Evolutionary conservation across 2,329 filamentous ascomycete species (phyloP).

Genomic region (Colletotrichum sp.): DNA sequence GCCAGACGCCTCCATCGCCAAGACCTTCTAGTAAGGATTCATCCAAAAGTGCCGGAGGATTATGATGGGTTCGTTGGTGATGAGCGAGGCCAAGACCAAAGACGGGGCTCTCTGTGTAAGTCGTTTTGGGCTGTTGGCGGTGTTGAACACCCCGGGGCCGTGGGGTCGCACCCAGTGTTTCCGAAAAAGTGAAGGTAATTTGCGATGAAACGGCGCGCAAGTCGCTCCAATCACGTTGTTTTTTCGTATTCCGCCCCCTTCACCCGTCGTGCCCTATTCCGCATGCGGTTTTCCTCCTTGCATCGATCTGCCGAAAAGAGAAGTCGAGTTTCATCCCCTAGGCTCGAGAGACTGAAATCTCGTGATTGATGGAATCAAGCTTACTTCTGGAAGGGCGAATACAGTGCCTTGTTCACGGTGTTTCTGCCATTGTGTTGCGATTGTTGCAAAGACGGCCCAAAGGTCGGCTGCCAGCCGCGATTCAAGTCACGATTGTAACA

Average conservation of each 20-base stretch:
- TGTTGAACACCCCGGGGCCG: background rate
- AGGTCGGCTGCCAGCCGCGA: background rate
- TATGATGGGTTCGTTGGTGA: background rate
- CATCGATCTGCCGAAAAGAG: conserved; percentile 1
- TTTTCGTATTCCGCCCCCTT: background rate
- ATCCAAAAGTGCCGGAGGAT: background rate
- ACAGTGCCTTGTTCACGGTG: background rate
- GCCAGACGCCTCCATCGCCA: background rate
- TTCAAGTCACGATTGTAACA: background rate
- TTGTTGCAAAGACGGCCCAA: fast-evolving
- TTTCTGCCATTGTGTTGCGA: background rate
- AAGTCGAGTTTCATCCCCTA: background rate
- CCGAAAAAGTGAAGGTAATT: background rate
- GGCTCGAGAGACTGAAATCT: background rate
- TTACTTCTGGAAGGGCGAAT: background rate
- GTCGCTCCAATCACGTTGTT: background rate
- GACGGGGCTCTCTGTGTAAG: background rate
- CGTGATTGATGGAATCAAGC: background rate
- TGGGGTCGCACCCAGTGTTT: background rate
- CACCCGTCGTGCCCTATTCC: background rate
- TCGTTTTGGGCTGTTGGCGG: background rate
- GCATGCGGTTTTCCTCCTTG: background rate
- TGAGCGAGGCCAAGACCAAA: background rate
- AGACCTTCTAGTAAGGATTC: background rate
- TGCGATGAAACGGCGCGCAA: conserved; percentile 3